Base-by-base conservation (phyloP, 371 early-diverging fungal genomes). In the Phascolomyces articulosus region DNA sequence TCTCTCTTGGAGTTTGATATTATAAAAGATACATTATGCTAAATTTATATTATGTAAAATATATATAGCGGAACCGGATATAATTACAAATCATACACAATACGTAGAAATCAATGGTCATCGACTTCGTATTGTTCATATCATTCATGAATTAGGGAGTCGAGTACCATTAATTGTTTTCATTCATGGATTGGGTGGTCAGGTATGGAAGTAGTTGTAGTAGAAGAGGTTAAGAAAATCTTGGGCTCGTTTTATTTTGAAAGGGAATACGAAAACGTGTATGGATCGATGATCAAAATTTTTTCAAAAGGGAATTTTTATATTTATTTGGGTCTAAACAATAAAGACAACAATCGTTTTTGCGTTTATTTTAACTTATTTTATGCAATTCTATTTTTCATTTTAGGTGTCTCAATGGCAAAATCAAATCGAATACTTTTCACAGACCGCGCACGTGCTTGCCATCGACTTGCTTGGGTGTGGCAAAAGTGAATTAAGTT, bases 121-220 rank as follows among this genome's bases (percentile, higher is more conserved):
- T 65, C 69, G 65, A 44, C 75, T 89, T 47, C 84, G 91, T 7
- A 84, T 88, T 58, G 86, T 88, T 13, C 90, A 88, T 69, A 85
- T 87, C 44, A 85, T 87, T 60, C 90, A 90, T 70, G 86, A 81
- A 56, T 71, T 90, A 11, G 90, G 89, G 3, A 85, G 84, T 40
- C 82, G 81, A 69, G 86, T 89, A 21, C 91, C 91, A 13, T 63
- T 88, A 15, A 65, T 91, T 28, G 84, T 90, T 8, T 89, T 91
- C 70, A 86, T 91, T 51, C 91, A 91, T 65, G 91, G 91, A 13
- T 68, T 91, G 29, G 91, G 91, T 24, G 90, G 87, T 41, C 91
- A 90, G 79, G 89, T 88, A 77, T 75, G 29, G 4, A 38, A 38
- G 13, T 6, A 38, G 13, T 38, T 13, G 13, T 6, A 38, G 38